Percentiles rank a stretch among this genome's conserved stretches.
Evolutionary conservation across 2,329 filamentous ascomycete genomes (phyloP).

Genomic region (Penicillium sp.): DNA sequence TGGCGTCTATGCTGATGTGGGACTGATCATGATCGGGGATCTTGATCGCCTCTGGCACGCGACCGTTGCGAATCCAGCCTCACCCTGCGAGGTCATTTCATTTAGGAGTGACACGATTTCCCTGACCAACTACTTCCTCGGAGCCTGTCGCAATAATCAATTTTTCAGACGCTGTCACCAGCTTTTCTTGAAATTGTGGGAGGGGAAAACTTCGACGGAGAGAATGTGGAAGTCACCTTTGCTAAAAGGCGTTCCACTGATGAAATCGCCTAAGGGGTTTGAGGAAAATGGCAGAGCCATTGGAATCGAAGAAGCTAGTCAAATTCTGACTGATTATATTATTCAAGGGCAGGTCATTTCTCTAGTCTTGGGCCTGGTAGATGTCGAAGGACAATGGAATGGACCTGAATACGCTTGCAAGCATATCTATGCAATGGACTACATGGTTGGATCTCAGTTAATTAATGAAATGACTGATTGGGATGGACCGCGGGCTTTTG

Average conservation of each 20-base stretch:
- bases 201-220: conserved; percentile 53
- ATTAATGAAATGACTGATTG: conserved; percentile 59
- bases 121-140: conserved; percentile 14
- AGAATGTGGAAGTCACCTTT: conserved; percentile 48
- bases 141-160: conserved; percentile 36
- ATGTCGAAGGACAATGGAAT: conserved; percentile 57
- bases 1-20: conserved; percentile 63
- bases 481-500: conserved; percentile 55
- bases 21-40: conserved; percentile 62
- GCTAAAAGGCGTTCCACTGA: conserved; percentile 50
- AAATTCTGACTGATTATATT: conserved; percentile 60
- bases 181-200: conserved; percentile 59
- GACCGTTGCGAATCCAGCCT: conserved; percentile 53
- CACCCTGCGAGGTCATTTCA: conserved; percentile 52
- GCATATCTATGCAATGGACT: conserved; percentile 57
- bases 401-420: conserved; percentile 57
- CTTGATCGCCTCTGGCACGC: conserved; percentile 58
- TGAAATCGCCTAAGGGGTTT: conserved; percentile 23
- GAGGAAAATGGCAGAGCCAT: conserved; percentile 35
- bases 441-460: conserved; percentile 56
- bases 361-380: conserved; percentile 57
- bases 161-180: conserved; percentile 56
- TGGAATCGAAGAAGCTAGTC: conserved; percentile 45
- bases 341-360: conserved; percentile 60
- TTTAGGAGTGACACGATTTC: conserved; percentile 46